These are phyloP conservation scores for Ananas comosus DNA, from an alignment of 176 grass and related monocot genomes.

Conservation along the genomic window DNA sequence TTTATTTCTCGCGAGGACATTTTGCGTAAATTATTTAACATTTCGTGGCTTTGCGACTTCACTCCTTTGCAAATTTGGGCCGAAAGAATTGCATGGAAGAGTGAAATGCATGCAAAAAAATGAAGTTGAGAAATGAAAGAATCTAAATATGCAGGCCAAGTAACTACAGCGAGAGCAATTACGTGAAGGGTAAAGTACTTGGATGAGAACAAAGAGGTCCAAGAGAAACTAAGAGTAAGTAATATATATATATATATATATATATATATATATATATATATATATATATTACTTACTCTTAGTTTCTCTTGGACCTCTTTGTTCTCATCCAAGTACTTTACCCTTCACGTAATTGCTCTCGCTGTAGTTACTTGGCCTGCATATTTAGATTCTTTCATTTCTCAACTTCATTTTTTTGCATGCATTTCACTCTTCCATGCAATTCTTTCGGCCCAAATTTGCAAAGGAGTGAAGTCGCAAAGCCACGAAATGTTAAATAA, in stretches of 20 bases:
- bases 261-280: neutral
- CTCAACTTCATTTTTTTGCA: neutral
- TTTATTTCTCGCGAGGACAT: neutral
- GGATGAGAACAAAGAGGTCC: slow-evolving; percentile 46
- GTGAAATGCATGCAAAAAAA: neutral
- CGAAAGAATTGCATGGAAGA: too few relatives aligned
- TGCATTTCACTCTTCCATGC: too few relatives aligned
- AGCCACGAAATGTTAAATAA: neutral
- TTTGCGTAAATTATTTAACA: neutral
- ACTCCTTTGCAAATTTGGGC: too few relatives aligned
- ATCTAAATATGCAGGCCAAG: slow-evolving; percentile 48
- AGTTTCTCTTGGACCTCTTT: slow-evolving; percentile 48
- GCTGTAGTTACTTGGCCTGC: slow-evolving; percentile 86
- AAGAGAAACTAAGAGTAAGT: slow-evolving; percentile 66
- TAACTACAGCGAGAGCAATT: slow-evolving; percentile 70
- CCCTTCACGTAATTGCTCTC: slow-evolving; percentile 80
- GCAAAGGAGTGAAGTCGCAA: too few relatives aligned
- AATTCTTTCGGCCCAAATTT: too few relatives aligned
- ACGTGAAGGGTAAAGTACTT: slow-evolving; percentile 93
- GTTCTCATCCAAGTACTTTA: slow-evolving; percentile 72
- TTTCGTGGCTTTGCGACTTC: too few relatives aligned
- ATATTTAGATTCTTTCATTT: slow-evolving; percentile 4
- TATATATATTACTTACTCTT: slow-evolving; percentile 38
- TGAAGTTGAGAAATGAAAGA: neutral
- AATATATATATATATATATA: slow-evolving; percentile 6